Evolutionary conservation across 768 basidiomycete genomes (phyloP).

Genomic region (Termitomyces sp.): DNA sequence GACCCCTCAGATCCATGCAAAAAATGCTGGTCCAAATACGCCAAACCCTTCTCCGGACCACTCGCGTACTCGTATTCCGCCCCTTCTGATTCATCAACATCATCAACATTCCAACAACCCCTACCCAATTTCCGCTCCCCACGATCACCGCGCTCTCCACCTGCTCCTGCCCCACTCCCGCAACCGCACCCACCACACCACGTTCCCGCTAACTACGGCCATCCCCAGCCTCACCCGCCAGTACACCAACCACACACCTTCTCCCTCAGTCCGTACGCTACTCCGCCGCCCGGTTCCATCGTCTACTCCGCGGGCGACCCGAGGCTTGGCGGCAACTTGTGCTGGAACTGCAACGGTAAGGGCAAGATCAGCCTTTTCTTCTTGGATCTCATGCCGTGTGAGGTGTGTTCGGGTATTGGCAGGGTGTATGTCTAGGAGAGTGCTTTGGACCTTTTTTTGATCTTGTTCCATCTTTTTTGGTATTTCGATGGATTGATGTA

Average conservation of each 20-base stretch:
- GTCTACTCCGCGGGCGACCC: conserved; percentile 62
- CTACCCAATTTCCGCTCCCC: conserved; percentile 16
- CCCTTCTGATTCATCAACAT: background rate
- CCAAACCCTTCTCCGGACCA: conserved; percentile 54
- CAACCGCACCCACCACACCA: background rate
- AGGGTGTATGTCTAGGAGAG: conserved; percentile 31
- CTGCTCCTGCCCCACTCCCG: background rate
- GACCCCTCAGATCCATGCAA: conserved; percentile 66
- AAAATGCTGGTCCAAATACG: conserved; percentile 71
- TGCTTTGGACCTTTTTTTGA: too few relatives aligned
- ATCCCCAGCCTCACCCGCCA: background rate
- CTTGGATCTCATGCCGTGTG: conserved; percentile 49
- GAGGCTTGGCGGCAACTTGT: conserved; percentile 59
- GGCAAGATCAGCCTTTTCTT: conserved; percentile 48
- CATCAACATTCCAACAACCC: conserved; percentile 29
- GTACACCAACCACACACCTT: background rate
- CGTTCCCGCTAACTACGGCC: background rate
- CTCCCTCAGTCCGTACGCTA: background rate
- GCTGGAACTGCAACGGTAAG: conserved; percentile 59
- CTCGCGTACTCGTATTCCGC: conserved; percentile 42
- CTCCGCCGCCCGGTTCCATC: conserved; percentile 29
- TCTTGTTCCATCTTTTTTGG: background rate
- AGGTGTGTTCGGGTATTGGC: conserved; percentile 58
- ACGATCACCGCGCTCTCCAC: conserved; percentile 14
- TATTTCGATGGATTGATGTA: too few relatives aligned